These are phyloP conservation scores for Abrus precatorius DNA, from an alignment of 306 rosid species.

Conservation along the genomic window DNA sequence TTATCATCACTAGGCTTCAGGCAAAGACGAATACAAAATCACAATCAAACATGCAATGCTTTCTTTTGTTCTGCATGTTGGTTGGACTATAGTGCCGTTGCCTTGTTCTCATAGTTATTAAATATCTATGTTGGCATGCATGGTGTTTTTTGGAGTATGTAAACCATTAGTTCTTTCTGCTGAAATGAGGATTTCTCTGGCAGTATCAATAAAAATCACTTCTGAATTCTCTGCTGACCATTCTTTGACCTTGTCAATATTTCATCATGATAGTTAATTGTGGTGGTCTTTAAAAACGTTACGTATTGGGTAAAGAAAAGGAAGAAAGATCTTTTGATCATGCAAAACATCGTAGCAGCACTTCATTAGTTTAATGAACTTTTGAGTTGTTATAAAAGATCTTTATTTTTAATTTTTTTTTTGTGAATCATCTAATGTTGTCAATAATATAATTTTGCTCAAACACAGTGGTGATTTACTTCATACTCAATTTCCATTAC, in stretches of 20 bases:
- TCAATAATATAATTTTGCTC: background rate
- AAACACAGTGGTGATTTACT: conserved; percentile 21
- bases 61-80: conserved; percentile 10
- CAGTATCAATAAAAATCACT: background rate
- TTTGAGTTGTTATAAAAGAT: background rate
- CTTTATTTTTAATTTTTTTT: background rate
- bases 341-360: conserved; percentile 4
- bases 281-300: background rate
- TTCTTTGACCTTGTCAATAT: conserved; percentile 23
- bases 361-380: background rate
- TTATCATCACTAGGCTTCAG: conserved; percentile 17
- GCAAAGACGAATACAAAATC: background rate
- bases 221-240: conserved; percentile 5
- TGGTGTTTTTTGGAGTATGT: background rate
- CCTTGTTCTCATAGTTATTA: conserved; percentile 3
- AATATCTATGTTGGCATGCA: background rate
- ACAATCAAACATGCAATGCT: background rate
- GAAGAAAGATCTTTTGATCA: background rate
- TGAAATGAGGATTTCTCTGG: conserved; percentile 35
- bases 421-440: background rate
- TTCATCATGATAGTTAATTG: conserved; percentile 25
- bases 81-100: background rate
- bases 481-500: conserved; percentile 14
- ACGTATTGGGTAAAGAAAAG: background rate
- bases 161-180: background rate